Base-by-base conservation (phyloP, 31 red algal genomes). In the Asparagopsis taxiformis region DNA sequence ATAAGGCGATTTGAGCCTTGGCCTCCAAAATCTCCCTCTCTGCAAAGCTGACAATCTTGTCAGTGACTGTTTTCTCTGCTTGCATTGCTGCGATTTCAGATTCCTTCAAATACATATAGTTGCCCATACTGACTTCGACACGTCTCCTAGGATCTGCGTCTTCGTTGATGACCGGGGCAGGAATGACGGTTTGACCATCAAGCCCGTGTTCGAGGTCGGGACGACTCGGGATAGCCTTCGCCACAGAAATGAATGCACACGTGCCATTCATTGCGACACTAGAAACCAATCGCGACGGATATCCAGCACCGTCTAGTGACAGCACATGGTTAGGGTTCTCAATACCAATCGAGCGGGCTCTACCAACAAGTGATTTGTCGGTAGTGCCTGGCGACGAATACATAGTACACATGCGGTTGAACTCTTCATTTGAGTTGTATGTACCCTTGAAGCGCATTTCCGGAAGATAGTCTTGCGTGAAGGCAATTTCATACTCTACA, bases 291-390 rank as follows among this genome's bases (percentile, higher is more conserved):
- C 72, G 76, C 19, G 89, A 84, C 50, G 89, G 61, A 38, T 72
- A 29, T 52, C 89, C 89, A 30, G 89, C 89, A n/a, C 89, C 89
- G 17, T 92, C 89, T 26, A 92, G 80, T 2, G 89, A 92, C 9
- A 92, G 62, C 9, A 92, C 89, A 72, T 65, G 56, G 61, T 92
- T 92, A 1, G 89, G 62, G 51, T 92, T 92, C 20, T 24, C 55
- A 46, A 74, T 69, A 22, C 80, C 80, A 2, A 65, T n/a, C 13
- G 62, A 35, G 0, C 29, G 23, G 20, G 89, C 73, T 31, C 89
- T 79, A 49, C 20, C 35, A 25, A 43, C 65, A 34, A 92, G 59
- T 9, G 53, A 65, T 55, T 92, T 92, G 74, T 92, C 89, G 3
- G 60, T 74, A 3, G 79, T 84, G 5, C 89, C 89, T 35, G 75